Percentiles rank a stretch among this genome's conserved stretches.
Conservation (phyloP, 2,329 filamentous ascomycete species). For the Ophioceras dolichostomum region DNA sequence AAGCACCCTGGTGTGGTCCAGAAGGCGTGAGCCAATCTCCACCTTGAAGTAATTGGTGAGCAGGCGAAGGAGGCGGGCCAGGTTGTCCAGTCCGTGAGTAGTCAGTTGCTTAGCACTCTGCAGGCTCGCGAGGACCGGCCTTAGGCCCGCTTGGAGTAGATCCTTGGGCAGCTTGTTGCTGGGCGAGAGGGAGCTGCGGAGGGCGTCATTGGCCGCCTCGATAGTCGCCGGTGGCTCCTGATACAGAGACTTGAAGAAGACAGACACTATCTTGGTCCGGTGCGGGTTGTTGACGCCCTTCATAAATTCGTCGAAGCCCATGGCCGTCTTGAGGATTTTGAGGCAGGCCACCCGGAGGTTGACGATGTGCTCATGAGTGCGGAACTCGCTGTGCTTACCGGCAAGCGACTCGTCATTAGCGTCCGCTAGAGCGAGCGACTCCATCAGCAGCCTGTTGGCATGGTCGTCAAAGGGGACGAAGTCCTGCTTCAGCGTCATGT, state of each 20-base stretch:
- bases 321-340: slow-evolving; percentile 82
- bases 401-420: slow-evolving; percentile 87
- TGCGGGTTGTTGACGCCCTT: slow-evolving; percentile 58
- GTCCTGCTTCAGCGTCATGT: slow-evolving; percentile 76
- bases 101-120: slow-evolving; percentile 87
- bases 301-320: slow-evolving; percentile 84
- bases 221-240: slow-evolving; percentile 87
- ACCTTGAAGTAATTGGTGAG: slow-evolving; percentile 99
- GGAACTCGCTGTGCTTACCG: slow-evolving; percentile 84
- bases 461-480: slow-evolving; percentile 89
- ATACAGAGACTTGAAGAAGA: slow-evolving; percentile 97
- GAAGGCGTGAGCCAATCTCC: slow-evolving; percentile 83
- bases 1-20: slow-evolving; percentile 88
- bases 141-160: slow-evolving; percentile 81
- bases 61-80: slow-evolving; percentile 78
- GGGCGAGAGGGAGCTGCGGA: slow-evolving; percentile 77
- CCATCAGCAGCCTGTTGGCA: slow-evolving; percentile 79
- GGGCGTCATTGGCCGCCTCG: slow-evolving; percentile 79
- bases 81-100: slow-evolving; percentile 78
- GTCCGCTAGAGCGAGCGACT: slow-evolving; percentile 87
- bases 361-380: slow-evolving; percentile 91
- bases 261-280: slow-evolving; percentile 66
- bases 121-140: slow-evolving; percentile 91
- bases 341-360: slow-evolving; percentile 88
- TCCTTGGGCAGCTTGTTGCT: slow-evolving; percentile 93